Evolutionary conservation across 176 grass and related monocot species (phyloP).

Genomic region (Oryza officinalis): DNA sequence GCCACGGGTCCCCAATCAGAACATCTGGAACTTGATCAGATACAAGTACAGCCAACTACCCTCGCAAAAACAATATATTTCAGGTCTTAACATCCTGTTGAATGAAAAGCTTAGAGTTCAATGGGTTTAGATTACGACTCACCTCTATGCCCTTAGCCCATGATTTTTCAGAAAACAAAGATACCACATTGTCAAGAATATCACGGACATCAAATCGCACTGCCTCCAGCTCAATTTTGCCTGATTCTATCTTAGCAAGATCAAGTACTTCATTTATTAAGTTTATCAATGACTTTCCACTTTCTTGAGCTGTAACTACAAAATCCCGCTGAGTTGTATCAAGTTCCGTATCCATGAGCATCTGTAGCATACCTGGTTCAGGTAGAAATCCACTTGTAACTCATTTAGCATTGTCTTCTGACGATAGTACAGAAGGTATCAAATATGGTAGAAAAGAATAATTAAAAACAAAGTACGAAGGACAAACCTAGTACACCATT

Average conservation of each 20-base stretch:
- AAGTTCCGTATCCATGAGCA: constrained; percentile 84
- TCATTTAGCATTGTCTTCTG: constrained; percentile 15
- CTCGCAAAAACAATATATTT: constrained; percentile 26
- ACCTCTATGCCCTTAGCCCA: constrained; percentile 78
- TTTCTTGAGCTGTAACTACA: constrained; percentile 75
- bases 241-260: constrained; percentile 84
- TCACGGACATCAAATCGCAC: constrained; percentile 75
- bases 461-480: constrained; percentile 16
- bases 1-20: constrained; percentile 64
- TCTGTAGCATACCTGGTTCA: constrained; percentile 79
- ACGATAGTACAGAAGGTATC: constrained; percentile 4
- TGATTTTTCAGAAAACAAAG: constrained; percentile 81
- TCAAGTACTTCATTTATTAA: constrained; percentile 93
- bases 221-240: constrained; percentile 71
- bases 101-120: constrained; percentile 20
- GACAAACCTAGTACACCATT: constrained; percentile 84
- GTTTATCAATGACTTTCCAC: constrained; percentile 69
- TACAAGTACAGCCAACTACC: constrained; percentile 66
- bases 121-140: not conserved
- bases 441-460: not conserved
- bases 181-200: constrained; percentile 79
- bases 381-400: not conserved
- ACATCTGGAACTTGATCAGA: constrained; percentile 70
- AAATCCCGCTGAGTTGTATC: constrained; percentile 84
- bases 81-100: not conserved